Base-by-base conservation (phyloP, 768 basidiomycete genomes). In the Tulasnella sp. region DNA sequence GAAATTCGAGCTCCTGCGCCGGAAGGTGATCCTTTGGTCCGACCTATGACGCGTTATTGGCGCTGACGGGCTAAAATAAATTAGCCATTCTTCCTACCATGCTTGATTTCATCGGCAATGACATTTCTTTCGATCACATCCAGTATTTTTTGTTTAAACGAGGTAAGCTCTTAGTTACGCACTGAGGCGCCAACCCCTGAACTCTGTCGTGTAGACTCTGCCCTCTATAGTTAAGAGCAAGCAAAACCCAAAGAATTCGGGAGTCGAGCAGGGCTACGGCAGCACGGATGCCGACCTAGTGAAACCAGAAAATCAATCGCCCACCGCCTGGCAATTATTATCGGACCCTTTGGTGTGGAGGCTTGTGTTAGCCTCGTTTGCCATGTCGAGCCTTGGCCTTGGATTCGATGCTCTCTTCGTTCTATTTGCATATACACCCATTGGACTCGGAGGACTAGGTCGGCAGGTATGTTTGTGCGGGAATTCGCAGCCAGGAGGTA, bases 401-500 rank as follows among this genome's bases (percentile, higher is more conserved):
- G 87, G 88, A 0, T 92, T 91, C 78, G 90, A 91, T 73, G 88
- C 90, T 18, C 87, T 91, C 16, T 92, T 92, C 80, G 90, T 91
- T 13, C 85, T 92, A 44, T 91, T 89, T 81, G 90, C 89, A 79
- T 92, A 90, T 82, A 89, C 91, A 15, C 86, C 89, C 9, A 57
- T 44, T 13, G 15, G 32, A 55, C 35, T 61, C 5, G 57, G 75
- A 16, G 75, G 75, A 39, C 42, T 76, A 11, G 35, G 39, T 40
- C 57, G 57, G n/a, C 29, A 61, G 32, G 75, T 76, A 51, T 20
- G 35, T 5, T 35, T 35, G 75, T 76, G 5, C 35, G 23, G 9
- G 37, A n/a, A 55, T 48, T 23, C 5, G 40, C 32, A 4, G 29
- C 9, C 1, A 29, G 20, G 48, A n/a, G 26, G 7, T 15, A 7